Percentiles rank a stretch among this genome's conserved stretches.
These are phyloP conservation scores for Kodamaea neixiangensis DNA, from an alignment of 805 yeast species.

Conservation along the genomic window DNA sequence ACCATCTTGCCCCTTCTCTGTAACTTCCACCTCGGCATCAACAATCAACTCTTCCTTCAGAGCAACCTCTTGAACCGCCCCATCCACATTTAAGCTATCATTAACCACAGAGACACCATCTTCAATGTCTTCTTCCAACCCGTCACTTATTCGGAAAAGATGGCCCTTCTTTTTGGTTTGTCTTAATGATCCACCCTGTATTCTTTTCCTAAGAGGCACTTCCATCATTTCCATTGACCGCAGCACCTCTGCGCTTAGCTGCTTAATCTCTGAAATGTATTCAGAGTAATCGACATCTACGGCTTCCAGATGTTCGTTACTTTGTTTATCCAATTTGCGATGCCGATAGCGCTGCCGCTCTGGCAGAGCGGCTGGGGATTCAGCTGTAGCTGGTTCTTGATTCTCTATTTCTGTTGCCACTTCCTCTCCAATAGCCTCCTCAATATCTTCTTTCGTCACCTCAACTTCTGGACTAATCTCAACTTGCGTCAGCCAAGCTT, in stretches of 20 bases:
- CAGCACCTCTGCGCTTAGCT: constrained; percentile 19
- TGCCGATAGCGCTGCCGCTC: constrained; percentile 9
- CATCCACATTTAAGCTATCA: neutral
- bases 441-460: neutral
- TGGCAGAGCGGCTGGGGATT: constrained; percentile 5
- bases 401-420: neutral
- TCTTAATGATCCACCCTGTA: constrained; percentile 6
- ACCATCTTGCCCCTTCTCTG: neutral
- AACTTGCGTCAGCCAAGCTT: constrained; percentile 1
- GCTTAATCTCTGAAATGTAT: constrained; percentile 21
- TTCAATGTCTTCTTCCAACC: neutral
- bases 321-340: constrained; percentile 8
- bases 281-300: constrained; percentile 12
- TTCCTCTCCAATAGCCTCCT: neutral
- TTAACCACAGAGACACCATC: neutral
- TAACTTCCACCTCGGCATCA: neutral
- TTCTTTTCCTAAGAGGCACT: constrained; percentile 6
- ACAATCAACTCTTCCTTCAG: neutral
- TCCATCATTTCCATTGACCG: constrained; percentile 11
- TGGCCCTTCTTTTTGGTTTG: neutral
- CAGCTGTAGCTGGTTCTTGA: neutral
- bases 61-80: neutral
- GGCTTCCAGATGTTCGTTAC: constrained; percentile 7
- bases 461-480: neutral
- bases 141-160: constrained; percentile 1